These are phyloP conservation scores for Solanum arcanum DNA, from an alignment of 257 asterid species.

Conservation along the genomic window DNA sequence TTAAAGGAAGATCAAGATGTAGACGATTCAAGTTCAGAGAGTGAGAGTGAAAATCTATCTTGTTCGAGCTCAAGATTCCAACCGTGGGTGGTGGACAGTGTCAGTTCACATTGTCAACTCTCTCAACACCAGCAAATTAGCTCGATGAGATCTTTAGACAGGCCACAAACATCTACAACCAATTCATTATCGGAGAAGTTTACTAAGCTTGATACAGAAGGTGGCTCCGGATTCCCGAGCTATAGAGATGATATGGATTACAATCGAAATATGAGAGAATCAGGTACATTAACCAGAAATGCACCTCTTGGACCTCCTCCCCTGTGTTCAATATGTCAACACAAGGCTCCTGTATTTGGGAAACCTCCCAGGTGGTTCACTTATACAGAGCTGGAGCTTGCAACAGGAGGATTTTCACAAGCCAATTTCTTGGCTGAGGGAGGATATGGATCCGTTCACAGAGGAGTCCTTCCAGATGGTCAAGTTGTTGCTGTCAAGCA, in stretches of 20 bases:
- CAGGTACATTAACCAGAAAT: slow-evolving; percentile 35
- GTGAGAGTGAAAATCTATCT: slow-evolving; percentile 62
- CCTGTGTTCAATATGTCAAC: slow-evolving; percentile 88
- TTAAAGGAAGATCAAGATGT: slow-evolving; percentile 30
- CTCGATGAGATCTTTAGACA: slow-evolving; percentile 27
- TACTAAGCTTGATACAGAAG: slow-evolving; percentile 49
- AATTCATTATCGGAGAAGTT: slow-evolving; percentile 52
- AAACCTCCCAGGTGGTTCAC: slow-evolving; percentile 96
- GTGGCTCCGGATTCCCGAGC: slow-evolving; percentile 47
- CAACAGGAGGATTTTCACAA: slow-evolving; percentile 80
- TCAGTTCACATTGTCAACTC: slow-evolving; percentile 32
- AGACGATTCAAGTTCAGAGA: slow-evolving; percentile 62
- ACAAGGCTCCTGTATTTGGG: slow-evolving; percentile 83
- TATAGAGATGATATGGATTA: slow-evolving; percentile 21
- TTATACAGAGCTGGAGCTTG: slow-evolving; percentile 71
- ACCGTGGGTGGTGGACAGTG: slow-evolving; percentile 71
- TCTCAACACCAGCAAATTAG: slow-evolving; percentile 26
- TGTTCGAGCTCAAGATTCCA: slow-evolving; percentile 64
- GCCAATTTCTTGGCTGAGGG: slow-evolving; percentile 91
- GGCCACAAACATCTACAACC: slow-evolving; percentile 23
- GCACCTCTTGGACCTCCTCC: slow-evolving; percentile 83
- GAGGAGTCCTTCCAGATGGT: slow-evolving; percentile 86
- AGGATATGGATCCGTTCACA: slow-evolving; percentile 87
- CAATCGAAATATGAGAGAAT: slow-evolving; percentile 29
- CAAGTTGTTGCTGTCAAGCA: slow-evolving; percentile 90